phyloP scores from a whole-genome alignment of 169 alveolate species.

The Plasmodium inui region DNA sequence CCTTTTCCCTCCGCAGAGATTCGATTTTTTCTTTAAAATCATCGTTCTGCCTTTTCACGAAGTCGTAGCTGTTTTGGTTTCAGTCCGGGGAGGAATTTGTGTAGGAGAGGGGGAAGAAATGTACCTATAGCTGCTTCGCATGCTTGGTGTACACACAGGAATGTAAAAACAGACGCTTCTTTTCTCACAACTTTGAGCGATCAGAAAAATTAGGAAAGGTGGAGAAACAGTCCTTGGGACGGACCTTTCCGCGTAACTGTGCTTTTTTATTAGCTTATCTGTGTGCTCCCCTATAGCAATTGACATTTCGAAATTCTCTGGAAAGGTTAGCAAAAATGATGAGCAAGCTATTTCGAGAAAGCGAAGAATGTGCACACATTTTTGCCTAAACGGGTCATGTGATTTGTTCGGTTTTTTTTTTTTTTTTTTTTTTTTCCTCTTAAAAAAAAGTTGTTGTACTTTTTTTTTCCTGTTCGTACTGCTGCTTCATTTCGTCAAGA shows the following conservation, averaged over 20 bases:
- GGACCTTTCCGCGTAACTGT: conserved; percentile 51
- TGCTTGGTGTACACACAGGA: not conserved
- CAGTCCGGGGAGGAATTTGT: not conserved
- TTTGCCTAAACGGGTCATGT: not conserved
- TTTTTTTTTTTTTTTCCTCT: not conserved
- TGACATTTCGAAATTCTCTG: conserved; percentile 59
- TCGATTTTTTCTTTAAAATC: conserved; percentile 55
- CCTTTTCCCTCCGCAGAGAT: conserved; percentile 30
- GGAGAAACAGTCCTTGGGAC: not conserved
- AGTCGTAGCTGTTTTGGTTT: conserved; percentile 12
- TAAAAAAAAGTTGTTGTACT: conserved; percentile 13
- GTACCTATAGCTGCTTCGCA: not conserved
- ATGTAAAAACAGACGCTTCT: not conserved
- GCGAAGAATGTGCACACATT: not conserved
- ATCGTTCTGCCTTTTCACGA: conserved; percentile 33
- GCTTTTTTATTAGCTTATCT: conserved; percentile 36
- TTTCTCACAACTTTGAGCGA: not conserved
- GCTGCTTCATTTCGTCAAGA: conserved; percentile 45
- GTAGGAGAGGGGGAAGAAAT: not conserved
- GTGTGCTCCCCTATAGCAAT: conserved; percentile 44
- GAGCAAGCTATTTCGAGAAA: not conserved
- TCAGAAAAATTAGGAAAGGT: not conserved
- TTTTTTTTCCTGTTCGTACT: conserved; percentile 70
- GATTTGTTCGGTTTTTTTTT: not conserved
- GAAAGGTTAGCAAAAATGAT: not conserved